Percentiles rank a stretch among this genome's conserved stretches.
Conservation (phyloP, 1,284 basidiomycete genomes). For the Schizopora paradoxa region DNA sequence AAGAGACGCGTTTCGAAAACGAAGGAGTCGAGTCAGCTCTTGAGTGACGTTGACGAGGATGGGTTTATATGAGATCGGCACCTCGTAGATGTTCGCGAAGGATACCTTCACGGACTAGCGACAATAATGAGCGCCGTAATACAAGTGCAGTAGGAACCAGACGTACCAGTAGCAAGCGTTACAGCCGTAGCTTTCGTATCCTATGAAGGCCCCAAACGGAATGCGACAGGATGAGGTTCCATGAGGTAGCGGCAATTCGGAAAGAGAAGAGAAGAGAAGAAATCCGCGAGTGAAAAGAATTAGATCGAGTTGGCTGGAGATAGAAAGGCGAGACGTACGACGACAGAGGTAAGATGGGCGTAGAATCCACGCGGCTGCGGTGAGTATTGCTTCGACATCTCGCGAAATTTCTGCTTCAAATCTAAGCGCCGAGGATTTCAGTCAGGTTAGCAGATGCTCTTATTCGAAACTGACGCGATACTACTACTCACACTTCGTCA, state of each 20-base stretch:
- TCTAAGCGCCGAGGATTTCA: conserved; percentile 26
- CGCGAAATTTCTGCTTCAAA: conserved; percentile 43
- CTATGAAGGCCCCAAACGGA: conserved; percentile 17
- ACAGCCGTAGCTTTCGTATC: conserved; percentile 43
- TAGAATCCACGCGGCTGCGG: conserved; percentile 36
- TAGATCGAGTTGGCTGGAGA: conserved; percentile 5
- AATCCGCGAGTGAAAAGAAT: conserved; percentile 2
- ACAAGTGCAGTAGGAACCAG: background rate
- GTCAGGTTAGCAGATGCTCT: background rate
- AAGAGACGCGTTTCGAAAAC: too few relatives aligned
- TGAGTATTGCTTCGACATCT: conserved; percentile 38
- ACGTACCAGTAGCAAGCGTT: conserved; percentile 38
- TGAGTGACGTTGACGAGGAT: too few relatives aligned
- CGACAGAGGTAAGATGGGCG: conserved; percentile 45
- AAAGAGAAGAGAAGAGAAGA: conserved; percentile 37
- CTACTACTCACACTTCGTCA: conserved; percentile 39
- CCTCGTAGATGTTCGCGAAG: conserved; percentile 46
- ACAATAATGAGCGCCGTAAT: conserved; percentile 8
- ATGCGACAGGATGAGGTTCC: conserved; percentile 2
- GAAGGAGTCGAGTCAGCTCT: too few relatives aligned
- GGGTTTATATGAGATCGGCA: conserved; percentile 46
- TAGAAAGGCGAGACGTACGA: conserved; percentile 28
- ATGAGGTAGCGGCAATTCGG: conserved; percentile 1
- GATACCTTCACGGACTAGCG: conserved; percentile 46
- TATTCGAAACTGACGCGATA: background rate